Percentiles rank a stretch among this genome's conserved stretches.
These are phyloP conservation scores for Penicillium olsonii DNA, from an alignment of 2,329 filamentous ascomycete species.

Conservation along the genomic window DNA sequence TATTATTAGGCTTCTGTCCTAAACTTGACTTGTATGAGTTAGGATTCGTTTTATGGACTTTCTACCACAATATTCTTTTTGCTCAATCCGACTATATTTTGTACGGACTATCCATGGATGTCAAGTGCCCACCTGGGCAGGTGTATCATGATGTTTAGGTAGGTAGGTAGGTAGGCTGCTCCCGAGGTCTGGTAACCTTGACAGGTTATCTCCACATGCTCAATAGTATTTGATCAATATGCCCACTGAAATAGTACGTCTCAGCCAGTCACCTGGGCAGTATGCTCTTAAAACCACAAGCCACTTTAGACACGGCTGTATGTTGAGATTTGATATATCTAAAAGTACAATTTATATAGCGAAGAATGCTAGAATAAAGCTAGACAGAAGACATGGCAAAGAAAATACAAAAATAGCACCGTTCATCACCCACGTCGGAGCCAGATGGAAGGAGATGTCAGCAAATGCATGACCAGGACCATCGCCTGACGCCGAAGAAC, in stretches of 20 bases:
- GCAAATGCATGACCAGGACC: conserved; percentile 13
- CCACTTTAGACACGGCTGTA: conserved; percentile 7
- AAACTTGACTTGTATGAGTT: conserved; percentile 13
- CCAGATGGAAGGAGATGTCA: conserved; percentile 17
- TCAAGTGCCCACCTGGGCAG: too few relatives aligned
- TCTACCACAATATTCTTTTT: too few relatives aligned
- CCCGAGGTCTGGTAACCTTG: too few relatives aligned
- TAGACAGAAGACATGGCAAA: conserved; percentile 14
- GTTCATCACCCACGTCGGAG: conserved; percentile 13
- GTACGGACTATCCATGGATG: too few relatives aligned
- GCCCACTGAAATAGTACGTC: too few relatives aligned
- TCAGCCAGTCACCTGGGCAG: too few relatives aligned
- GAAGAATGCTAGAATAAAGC: conserved; percentile 12
- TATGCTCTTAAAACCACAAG: background rate
- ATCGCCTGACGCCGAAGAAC: conserved; percentile 7
- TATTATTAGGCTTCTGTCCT: conserved; percentile 8
- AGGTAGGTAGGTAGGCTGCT: too few relatives aligned
- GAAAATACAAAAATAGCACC: conserved; percentile 18
- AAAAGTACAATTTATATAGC: conserved; percentile 33
- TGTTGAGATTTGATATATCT: conserved; percentile 21
- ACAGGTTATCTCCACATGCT: too few relatives aligned
- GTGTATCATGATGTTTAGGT: too few relatives aligned
- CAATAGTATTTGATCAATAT: too few relatives aligned
- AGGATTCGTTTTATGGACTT: conserved; percentile 9
- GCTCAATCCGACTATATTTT: too few relatives aligned